These are phyloP conservation scores for Tylopilus plumbeoviolaceoides DNA, from an alignment of 768 basidiomycete species.

Conservation along the genomic window DNA sequence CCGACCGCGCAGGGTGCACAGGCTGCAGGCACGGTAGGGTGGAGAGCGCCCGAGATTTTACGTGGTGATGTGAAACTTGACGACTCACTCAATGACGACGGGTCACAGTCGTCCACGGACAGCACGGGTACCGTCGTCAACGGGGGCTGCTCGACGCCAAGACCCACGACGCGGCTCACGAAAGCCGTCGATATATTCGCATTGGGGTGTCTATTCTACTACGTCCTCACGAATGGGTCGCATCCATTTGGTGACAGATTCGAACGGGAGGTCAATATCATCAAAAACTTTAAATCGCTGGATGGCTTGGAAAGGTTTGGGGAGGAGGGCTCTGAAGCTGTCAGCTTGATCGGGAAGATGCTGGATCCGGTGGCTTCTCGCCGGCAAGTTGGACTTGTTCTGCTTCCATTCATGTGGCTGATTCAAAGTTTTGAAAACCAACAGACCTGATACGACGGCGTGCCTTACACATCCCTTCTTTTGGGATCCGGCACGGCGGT, in stretches of 20 bases:
- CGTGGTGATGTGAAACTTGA: conserved; percentile 92
- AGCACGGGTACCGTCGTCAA: conserved; percentile 50
- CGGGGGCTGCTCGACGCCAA: conserved; percentile 14
- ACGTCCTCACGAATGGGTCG: conserved; percentile 80
- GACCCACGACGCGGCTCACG: conserved; percentile 65
- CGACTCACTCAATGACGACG: conserved; percentile 60
- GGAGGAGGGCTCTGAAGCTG: conserved; percentile 91
- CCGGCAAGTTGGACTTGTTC: conserved; percentile 50
- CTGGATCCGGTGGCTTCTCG: conserved; percentile 68
- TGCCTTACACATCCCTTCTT: conserved; percentile 94
- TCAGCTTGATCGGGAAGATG: conserved; percentile 76
- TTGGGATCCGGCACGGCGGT: conserved; percentile 83
- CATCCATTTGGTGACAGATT: conserved; percentile 95
- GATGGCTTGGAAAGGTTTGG: conserved; percentile 75
- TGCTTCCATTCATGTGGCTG: conserved; percentile 1
- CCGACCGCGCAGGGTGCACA: conserved; percentile 88
- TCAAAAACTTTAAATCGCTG: conserved; percentile 73
- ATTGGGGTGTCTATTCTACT: conserved; percentile 92
- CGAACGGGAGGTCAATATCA: conserved; percentile 91
- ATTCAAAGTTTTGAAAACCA: background rate
- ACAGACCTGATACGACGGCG: conserved; percentile 83
- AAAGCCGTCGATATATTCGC: conserved; percentile 98
- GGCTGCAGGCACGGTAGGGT: conserved; percentile 92
- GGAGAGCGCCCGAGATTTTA: conserved; percentile 96
- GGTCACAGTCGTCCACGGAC: conserved; percentile 63